Percentiles rank a stretch among this genome's conserved stretches.
phyloP scores from a whole-genome alignment of 352 stramenopile genomes.

The Pythium utonaiense region DNA sequence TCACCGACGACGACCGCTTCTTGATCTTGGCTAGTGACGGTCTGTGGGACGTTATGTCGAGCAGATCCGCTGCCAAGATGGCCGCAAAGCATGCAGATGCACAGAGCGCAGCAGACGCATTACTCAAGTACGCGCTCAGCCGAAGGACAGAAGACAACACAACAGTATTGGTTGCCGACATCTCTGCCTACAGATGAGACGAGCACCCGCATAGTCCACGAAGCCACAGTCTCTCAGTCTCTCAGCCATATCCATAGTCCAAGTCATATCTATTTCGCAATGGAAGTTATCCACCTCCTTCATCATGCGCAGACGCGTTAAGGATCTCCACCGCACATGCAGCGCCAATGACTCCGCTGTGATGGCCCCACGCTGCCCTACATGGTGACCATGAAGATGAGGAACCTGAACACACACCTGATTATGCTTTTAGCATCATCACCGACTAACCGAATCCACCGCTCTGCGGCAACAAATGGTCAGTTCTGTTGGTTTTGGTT shows the following conservation, averaged over 20 bases:
- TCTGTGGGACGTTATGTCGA: conserved; percentile 83
- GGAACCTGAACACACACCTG: no score
- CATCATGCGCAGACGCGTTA: no score
- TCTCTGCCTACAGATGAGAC: conserved; percentile 46
- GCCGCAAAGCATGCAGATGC: conserved; percentile 44
- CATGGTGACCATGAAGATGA: no score
- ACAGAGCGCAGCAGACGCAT: conserved; percentile 52
- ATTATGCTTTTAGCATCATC: no score
- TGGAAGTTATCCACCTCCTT: no score
- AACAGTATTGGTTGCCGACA: conserved; percentile 70
- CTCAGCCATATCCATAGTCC: background rate
- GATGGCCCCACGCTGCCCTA: no score
- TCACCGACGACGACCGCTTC: conserved; percentile 60
- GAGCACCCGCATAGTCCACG: background rate
- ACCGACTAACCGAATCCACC: no score
- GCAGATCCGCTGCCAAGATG: conserved; percentile 53
- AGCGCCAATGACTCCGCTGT: no score
- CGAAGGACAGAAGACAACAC: conserved; percentile 71
- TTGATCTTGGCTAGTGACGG: conserved; percentile 81
- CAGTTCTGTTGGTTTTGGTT: no score
- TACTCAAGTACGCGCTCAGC: conserved; percentile 55
- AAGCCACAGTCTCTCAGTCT: background rate
- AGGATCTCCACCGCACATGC: no score
- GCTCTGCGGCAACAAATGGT: no score
- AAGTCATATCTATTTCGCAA: no score